These are phyloP conservation scores for Coemansia sp. DNA, from an alignment of 192 early-diverging fungal species.

Conservation along the genomic window DNA sequence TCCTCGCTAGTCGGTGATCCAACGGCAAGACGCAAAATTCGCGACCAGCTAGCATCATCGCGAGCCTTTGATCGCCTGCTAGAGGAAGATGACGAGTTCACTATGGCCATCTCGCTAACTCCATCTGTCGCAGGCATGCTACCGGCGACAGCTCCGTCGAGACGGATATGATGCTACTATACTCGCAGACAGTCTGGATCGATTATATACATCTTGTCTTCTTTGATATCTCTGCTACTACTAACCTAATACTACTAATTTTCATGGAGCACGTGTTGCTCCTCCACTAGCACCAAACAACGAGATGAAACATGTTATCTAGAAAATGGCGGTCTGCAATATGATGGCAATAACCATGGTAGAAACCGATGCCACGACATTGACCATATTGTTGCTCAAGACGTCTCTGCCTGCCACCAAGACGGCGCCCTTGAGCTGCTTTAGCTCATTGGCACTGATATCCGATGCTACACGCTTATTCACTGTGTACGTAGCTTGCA, in stretches of 20 bases:
- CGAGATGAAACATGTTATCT: neutral
- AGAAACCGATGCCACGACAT: constrained; percentile 37
- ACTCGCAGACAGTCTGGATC: neutral
- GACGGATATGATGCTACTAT: neutral
- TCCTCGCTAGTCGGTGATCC: constrained; percentile 47
- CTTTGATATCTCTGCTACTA: neutral
- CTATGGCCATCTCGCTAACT: constrained; percentile 54
- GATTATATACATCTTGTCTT: neutral
- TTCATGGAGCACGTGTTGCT: neutral
- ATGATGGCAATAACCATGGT: constrained; percentile 28
- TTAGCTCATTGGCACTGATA: constrained; percentile 59
- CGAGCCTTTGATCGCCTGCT: constrained; percentile 47
- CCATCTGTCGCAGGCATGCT: constrained; percentile 36
- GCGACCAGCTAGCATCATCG: constrained; percentile 51
- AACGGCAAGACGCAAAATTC: constrained; percentile 42
- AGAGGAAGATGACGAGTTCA: constrained; percentile 49
- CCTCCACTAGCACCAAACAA: neutral
- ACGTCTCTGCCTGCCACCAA: constrained; percentile 71
- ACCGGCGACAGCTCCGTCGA: constrained; percentile 8
- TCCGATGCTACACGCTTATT: constrained; percentile 49
- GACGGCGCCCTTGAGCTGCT: constrained; percentile 52
- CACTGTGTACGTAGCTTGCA: constrained; percentile 74
- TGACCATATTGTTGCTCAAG: constrained; percentile 80
- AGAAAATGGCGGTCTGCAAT: constrained; percentile 10
- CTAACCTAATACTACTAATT: neutral